Evolutionary conservation across 2,329 filamentous ascomycete species (phyloP), one percentile per base, ranked within the genome.

Genomic region (Apiospora saccharicola): DNA sequence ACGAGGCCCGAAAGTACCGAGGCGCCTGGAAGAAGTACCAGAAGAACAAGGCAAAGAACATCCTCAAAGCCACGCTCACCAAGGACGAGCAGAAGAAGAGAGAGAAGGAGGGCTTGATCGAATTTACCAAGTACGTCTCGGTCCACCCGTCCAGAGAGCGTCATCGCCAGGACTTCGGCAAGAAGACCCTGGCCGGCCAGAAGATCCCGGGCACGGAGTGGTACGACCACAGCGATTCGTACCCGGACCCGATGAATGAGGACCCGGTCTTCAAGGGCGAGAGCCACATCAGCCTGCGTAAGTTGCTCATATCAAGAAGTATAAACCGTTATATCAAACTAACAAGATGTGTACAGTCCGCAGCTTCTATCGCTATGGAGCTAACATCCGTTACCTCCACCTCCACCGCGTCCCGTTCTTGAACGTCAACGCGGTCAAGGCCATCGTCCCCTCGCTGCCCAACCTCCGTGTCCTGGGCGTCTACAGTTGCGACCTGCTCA

Each of bases 401-500:
- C 71, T 81, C 0, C 76, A 79, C n/a, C 70, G 76, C 1, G 67
- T 79, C 7, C 75, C 78, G 0, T 77, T 75, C 71, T 30, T 82
- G 4, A 74, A 79, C 24, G 4, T 77, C 0, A 10, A 47, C 1
- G 53, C 76, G 1, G 44, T 81, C 3, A 41, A 72, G 51, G 43
- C 68, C 4, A 74, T 79, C 4, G n/a, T 82, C 0, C 43, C 71
- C 1, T 10, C 44, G 0, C 71, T 78, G 43, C 76, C 76, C 0
- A 74, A 72, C 22, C 73, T 82, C 0, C 71, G 76, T 61, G 53
- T 70, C 0, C 44, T 82, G 1, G 74, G 76, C 8, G 68, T 82
- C 0, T 73, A 79, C 41, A 75, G 79, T 8, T 82, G 80, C 69
- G 79, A 80, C 19, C 71, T 81, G 0, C 46, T 82, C 0, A 75